Conservation (phyloP, 106 monocot species). For the Dendrobium officinale region DNA sequence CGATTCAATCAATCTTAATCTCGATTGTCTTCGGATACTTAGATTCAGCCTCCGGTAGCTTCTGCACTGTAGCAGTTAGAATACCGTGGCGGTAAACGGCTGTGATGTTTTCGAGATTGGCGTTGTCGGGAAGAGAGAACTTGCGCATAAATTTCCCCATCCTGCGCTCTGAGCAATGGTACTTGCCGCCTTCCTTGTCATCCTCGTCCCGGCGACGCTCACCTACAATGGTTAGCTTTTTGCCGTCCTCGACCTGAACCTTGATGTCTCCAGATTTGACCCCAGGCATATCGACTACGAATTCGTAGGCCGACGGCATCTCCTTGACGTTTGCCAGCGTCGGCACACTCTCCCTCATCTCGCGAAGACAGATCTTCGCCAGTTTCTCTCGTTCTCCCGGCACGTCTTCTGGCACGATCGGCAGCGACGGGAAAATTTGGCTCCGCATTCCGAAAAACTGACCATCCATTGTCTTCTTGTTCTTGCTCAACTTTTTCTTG, state of each 20-base stretch:
- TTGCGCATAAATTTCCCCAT: constrained; percentile 71
- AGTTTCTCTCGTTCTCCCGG: constrained; percentile 32
- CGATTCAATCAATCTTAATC: constrained; percentile 40
- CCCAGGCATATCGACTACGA: constrained; percentile 85
- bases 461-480: not conserved
- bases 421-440: constrained; percentile 21
- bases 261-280: constrained; percentile 41
- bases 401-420: constrained; percentile 34
- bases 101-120: constrained; percentile 33
- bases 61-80: constrained; percentile 53
- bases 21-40: constrained; percentile 81
- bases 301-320: constrained; percentile 40
- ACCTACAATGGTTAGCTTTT: constrained; percentile 31
- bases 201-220: constrained; percentile 25
- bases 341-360: constrained; percentile 49
- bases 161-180: constrained; percentile 55
- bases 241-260: constrained; percentile 48
- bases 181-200: constrained; percentile 27
- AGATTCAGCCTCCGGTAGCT: constrained; percentile 67
- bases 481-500: too few species aligned
- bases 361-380: constrained; percentile 51
- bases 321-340: constrained; percentile 81
- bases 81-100: constrained; percentile 60
- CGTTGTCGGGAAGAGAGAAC: constrained; percentile 56
- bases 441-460: not conserved